These are phyloP conservation scores for Termitomyces sp. DNA, from an alignment of 768 basidiomycete genomes.

Conservation along the genomic window DNA sequence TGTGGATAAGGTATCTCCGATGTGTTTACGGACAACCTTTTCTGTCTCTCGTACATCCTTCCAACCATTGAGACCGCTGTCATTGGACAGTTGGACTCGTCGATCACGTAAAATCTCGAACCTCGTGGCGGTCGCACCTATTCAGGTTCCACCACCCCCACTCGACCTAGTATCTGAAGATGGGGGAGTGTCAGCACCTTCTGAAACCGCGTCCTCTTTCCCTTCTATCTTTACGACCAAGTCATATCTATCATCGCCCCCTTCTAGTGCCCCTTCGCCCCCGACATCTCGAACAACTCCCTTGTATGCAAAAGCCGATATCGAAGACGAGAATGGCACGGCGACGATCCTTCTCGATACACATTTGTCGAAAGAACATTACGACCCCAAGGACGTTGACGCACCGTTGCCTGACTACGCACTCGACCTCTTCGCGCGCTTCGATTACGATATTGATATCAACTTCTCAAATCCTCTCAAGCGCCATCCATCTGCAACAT, in stretches of 20 bases:
- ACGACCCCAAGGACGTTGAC: slow-evolving; percentile 6
- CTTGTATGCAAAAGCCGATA: background rate
- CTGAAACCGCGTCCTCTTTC: slow-evolving; percentile 4
- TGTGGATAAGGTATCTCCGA: slow-evolving; percentile 26
- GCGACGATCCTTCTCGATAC: slow-evolving; percentile 12
- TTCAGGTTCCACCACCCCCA: background rate
- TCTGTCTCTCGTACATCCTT: slow-evolving; percentile 8
- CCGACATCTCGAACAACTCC: background rate
- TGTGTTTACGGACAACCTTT: slow-evolving; percentile 25
- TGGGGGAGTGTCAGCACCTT: background rate
- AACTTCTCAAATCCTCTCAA: background rate
- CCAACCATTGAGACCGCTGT: slow-evolving; percentile 10
- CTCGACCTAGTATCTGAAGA: slow-evolving; percentile 6
- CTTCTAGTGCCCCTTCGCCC: slow-evolving; percentile 2
- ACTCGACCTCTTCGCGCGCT: slow-evolving; percentile 15
- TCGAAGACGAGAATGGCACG: slow-evolving; percentile 9
- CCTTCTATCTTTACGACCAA: background rate
- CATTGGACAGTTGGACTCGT: slow-evolving; percentile 9
- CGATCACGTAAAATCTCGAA: background rate
- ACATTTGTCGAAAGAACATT: background rate
- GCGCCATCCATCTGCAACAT: background rate
- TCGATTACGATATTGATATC: slow-evolving; percentile 7
- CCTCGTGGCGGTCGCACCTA: background rate
- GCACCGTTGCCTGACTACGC: slow-evolving; percentile 16
- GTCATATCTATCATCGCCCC: slow-evolving; percentile 3